phyloP scores from a whole-genome alignment of 768 basidiomycete genomes.

The Kwoniella dendrophila region DNA sequence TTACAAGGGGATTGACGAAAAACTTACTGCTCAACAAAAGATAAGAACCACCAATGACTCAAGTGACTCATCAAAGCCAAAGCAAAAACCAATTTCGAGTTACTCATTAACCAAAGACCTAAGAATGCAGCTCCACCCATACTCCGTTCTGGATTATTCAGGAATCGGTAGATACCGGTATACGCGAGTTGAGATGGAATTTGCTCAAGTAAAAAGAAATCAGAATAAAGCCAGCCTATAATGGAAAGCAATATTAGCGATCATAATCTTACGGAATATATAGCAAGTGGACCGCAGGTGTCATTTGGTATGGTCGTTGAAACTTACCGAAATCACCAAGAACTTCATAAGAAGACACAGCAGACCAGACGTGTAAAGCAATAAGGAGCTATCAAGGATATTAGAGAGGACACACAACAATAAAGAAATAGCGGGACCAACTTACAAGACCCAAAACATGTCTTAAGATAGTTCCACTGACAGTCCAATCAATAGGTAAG shows the following conservation, averaged over 20 bases:
- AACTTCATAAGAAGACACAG: constrained; percentile 85
- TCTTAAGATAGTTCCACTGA: constrained; percentile 80
- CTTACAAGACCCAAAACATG: constrained; percentile 85
- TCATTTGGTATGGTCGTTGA: background rate
- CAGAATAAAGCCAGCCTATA: constrained; percentile 95
- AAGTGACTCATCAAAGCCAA: constrained; percentile 83
- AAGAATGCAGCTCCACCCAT: constrained; percentile 96
- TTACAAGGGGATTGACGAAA: background rate
- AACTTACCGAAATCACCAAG: constrained; percentile 83
- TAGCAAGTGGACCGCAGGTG: background rate
- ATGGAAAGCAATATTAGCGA: constrained; percentile 1
- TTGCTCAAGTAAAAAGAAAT: constrained; percentile 87
- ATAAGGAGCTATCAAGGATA: constrained; percentile 68
- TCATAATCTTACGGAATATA: too few species aligned
- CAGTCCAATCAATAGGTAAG: constrained; percentile 78
- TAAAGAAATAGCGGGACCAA: constrained; percentile 15
- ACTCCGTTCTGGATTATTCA: constrained; percentile 87
- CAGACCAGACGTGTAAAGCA: constrained; percentile 86
- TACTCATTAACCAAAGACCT: constrained; percentile 86
- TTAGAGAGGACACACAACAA: background rate
- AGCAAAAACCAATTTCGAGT: constrained; percentile 83
- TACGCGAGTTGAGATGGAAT: constrained; percentile 88
- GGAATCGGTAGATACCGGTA: constrained; percentile 95
- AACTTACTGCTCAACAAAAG: constrained; percentile 83
- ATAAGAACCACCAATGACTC: constrained; percentile 95